Evolutionary conservation across 306 rosid species (phyloP), one percentile per base, ranked within the genome.

Genomic region (Aeschynomene evenia): DNA sequence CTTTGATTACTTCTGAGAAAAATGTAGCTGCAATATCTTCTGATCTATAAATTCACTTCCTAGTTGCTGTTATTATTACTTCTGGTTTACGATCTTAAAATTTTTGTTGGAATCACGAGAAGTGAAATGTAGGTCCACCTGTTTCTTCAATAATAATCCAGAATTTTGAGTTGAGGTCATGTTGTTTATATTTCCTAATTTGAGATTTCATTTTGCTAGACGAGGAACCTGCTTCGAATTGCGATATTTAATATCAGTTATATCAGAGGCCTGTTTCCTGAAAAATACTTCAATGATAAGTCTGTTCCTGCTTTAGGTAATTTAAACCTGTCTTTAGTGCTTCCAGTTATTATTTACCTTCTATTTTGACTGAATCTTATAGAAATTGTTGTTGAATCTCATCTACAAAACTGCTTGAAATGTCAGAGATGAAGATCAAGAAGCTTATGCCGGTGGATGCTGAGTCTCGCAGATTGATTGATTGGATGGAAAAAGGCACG

Each of bases 401-500:
- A 7, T 45, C 49, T 68, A 54, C 71, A 66, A 57, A 65, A 5
- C 61, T 80, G 57, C 55, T 4, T 12, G 69, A 37, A 69, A 67
- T 63, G 24, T 55, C 83, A 94, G 98, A 94, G 86, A 90, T 90
- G 97, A 90, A 94, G 92, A 94, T 94, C 9, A 90, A 94, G 61
- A 90, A 88, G 63, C 95, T 94, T 1, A 85, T 88, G 96, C 98
- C 98, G 9, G 29, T 94, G 80, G 97, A 94, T 83, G 92, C 91
- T 0, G 98, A 94, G 78, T 94, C 98, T 67, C 95, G 95, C 15
- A 85, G 97, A 71, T 86, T 90, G 59, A 88, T 94, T 68, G 98
- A 94, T 74, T 94, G 96, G 98, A 94, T 94, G 97, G 98, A 94
- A 84, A 93, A 90, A 71, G 97, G 98, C 76, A 51, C 6, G 72